These are phyloP conservation scores for Liquidambar formosana DNA, from an alignment of 164 flowering plant species.

Conservation along the genomic window DNA sequence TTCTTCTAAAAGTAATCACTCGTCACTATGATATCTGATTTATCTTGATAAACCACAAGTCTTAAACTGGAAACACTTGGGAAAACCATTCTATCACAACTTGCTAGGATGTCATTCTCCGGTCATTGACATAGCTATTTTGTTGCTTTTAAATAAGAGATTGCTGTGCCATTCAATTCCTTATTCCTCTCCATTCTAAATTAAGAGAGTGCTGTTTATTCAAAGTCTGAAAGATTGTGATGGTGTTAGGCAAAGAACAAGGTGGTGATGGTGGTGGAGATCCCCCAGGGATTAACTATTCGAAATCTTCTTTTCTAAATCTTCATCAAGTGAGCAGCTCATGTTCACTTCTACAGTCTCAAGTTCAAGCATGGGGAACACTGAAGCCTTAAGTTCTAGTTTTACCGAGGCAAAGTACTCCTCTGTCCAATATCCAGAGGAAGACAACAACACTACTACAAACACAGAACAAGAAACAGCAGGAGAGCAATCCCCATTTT, in stretches of 20 bases:
- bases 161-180: too few species aligned
- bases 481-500: conserved; percentile 14
- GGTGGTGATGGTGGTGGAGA: conserved; percentile 6
- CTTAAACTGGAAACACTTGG: too few species aligned
- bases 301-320: conserved; percentile 6
- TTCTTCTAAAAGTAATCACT: conserved; percentile 21
- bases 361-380: conserved; percentile 14
- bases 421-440: conserved; percentile 7
- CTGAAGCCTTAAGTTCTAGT: conserved; percentile 18
- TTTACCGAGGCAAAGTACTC: conserved; percentile 10
- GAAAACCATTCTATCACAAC: too few species aligned
- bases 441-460: conserved; percentile 18
- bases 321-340: conserved; percentile 15
- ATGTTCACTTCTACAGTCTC: background rate
- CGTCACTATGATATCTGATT: too few species aligned
- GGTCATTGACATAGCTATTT: too few species aligned
- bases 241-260: conserved; percentile 4
- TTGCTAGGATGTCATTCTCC: too few species aligned
- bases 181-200: too few species aligned
- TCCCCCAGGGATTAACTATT: background rate
- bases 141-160: too few species aligned
- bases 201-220: too few species aligned
- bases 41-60: too few species aligned
- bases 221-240: too few species aligned
- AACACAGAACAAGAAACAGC: conserved; percentile 17